Percentiles rank a stretch among this genome's conserved stretches.
These are phyloP conservation scores for Dothistroma septosporum DNA, from an alignment of 2,329 filamentous ascomycete genomes.

Conservation along the genomic window DNA sequence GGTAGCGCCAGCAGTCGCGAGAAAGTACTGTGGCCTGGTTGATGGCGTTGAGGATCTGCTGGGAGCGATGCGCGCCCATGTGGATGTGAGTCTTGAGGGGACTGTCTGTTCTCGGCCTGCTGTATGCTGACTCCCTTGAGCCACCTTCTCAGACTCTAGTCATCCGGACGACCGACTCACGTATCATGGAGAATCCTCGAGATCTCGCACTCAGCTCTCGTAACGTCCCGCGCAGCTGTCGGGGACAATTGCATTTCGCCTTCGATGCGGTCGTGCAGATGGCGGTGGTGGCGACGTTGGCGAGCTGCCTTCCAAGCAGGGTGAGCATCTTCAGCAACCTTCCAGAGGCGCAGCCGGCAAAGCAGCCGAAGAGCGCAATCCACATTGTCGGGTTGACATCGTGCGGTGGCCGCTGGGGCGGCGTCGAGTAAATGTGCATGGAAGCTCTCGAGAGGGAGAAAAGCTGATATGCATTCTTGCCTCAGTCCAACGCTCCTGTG, in stretches of 20 bases:
- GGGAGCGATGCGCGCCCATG: too few relatives aligned
- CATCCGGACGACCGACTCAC: background rate
- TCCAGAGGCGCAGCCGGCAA: background rate
- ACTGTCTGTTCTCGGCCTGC: background rate
- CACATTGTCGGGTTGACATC: background rate
- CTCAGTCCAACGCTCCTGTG: background rate
- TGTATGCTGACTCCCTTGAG: background rate
- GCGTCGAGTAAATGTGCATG: background rate
- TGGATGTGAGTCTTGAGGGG: background rate
- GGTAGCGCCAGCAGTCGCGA: background rate
- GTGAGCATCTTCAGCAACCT: background rate
- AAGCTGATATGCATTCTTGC: background rate
- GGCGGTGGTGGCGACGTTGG: background rate
- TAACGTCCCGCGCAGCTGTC: background rate
- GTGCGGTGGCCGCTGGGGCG: background rate
- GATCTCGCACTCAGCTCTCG: background rate
- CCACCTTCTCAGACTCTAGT: background rate
- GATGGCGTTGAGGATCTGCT: too few relatives aligned
- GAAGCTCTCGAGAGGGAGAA: background rate
- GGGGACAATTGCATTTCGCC: background rate
- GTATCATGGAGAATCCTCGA: background rate
- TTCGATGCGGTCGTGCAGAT: background rate
- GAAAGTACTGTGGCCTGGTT: too few relatives aligned
- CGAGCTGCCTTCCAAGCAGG: background rate
- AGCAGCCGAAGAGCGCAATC: background rate